phyloP scores from a whole-genome alignment of 2,329 filamentous ascomycete species.

The Cryphonectria carpinicola region DNA sequence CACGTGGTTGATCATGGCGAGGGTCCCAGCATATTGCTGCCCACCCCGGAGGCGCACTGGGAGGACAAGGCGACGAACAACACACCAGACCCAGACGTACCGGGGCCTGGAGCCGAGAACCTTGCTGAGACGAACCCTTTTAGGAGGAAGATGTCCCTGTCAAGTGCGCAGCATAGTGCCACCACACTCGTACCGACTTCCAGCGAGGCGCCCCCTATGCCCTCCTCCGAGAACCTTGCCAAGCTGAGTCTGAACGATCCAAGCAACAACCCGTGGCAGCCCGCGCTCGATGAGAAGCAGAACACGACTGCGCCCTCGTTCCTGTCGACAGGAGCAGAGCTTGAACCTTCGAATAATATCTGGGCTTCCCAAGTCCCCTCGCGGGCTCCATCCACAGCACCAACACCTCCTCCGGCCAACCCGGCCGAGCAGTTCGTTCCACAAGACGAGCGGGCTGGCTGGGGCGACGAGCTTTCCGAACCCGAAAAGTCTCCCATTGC shows the following conservation, averaged over 20 bases:
- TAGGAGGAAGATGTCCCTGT: conserved; percentile 48
- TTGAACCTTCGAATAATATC: conserved; percentile 39
- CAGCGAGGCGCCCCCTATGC: conserved; percentile 31
- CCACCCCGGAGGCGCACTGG: conserved; percentile 5
- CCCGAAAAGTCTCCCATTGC: conserved; percentile 21
- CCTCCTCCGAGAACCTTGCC: conserved; percentile 45
- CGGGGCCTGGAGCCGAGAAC: neutral
- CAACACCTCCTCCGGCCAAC: conserved; percentile 35
- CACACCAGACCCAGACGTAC: neutral
- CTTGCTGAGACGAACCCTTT: conserved; percentile 56
- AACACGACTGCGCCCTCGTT: conserved; percentile 36
- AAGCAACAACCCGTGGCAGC: conserved; percentile 51
- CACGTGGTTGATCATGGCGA: conserved; percentile 3
- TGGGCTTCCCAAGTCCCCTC: conserved; percentile 42
- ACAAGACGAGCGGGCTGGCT: conserved; percentile 45
- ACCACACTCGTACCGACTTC: conserved; percentile 17
- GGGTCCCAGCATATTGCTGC: neutral
- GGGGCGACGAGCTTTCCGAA: conserved; percentile 39
- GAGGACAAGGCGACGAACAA: neutral
- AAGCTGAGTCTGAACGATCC: conserved; percentile 48
- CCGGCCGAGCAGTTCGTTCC: conserved; percentile 43
- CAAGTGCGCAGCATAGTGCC: conserved; percentile 20
- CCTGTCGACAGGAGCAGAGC: conserved; percentile 35
- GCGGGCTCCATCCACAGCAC: conserved; percentile 38
- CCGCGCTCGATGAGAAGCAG: conserved; percentile 38